These are phyloP conservation scores for Carpinus fangiana DNA, from an alignment of 306 rosid species.

Conservation along the genomic window DNA sequence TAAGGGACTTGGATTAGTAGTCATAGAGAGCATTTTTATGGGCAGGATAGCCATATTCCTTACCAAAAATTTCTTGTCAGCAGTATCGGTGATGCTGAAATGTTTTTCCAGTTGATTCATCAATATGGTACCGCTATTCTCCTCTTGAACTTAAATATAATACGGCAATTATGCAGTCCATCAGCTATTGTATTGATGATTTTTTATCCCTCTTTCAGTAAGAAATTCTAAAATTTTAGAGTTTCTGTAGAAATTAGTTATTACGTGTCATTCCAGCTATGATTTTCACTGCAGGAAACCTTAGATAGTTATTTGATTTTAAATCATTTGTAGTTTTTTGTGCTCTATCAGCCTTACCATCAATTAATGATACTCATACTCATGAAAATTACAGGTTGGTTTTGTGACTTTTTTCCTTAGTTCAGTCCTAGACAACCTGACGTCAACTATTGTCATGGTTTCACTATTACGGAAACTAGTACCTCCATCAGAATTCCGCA, in stretches of 20 bases:
- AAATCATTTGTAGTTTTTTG: not conserved
- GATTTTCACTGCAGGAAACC: not conserved
- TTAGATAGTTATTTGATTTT: not conserved
- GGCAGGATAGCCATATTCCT: not conserved
- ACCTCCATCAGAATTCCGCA: conserved; percentile 90
- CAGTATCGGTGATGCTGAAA: not conserved
- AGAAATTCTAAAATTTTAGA: not conserved
- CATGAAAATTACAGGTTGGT: conserved; percentile 67
- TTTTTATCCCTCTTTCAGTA: not conserved
- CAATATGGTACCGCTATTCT: not conserved
- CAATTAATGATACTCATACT: conserved; percentile 12
- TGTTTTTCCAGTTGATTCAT: not conserved
- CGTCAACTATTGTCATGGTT: conserved; percentile 94
- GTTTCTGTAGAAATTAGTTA: not conserved
- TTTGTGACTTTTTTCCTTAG: conserved; percentile 86
- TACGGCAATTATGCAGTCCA: not conserved
- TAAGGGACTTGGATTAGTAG: not conserved
- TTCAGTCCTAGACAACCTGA: conserved; percentile 86
- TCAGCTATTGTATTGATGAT: not conserved
- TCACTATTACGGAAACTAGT: conserved; percentile 84
- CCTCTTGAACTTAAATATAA: not conserved
- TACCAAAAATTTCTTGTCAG: not conserved
- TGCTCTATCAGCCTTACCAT: not conserved
- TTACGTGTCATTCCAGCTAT: not conserved
- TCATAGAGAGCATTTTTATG: not conserved